phyloP scores from a whole-genome alignment of 2,329 filamentous ascomycete species.

The Dactylellina drechsleri region DNA sequence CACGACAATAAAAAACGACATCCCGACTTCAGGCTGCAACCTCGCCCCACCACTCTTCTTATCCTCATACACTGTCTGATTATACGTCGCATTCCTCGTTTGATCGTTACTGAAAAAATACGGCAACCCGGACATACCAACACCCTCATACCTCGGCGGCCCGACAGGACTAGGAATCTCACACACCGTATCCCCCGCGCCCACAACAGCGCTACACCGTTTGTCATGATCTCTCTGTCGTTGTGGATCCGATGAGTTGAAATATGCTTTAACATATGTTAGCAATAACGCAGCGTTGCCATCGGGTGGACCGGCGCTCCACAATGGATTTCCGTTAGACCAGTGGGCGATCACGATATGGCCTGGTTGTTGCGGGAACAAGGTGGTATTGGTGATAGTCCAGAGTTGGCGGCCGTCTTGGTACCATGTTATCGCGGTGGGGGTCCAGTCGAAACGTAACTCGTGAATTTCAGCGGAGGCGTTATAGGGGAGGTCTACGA shows the following conservation, averaged over 20 bases:
- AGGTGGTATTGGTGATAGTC: constrained; percentile 67
- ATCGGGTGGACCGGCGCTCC: constrained; percentile 76
- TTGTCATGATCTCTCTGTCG: constrained; percentile 62
- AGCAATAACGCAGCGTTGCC: constrained; percentile 72
- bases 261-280: constrained; percentile 80
- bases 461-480: constrained; percentile 76
- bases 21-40: background rate
- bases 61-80: constrained; percentile 47
- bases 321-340: constrained; percentile 78
- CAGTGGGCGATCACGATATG: constrained; percentile 78
- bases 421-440: constrained; percentile 73
- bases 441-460: constrained; percentile 80
- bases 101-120: constrained; percentile 51
- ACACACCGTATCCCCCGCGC: constrained; percentile 63
- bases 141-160: constrained; percentile 57
- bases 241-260: constrained; percentile 72
- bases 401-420: constrained; percentile 71
- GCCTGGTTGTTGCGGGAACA: constrained; percentile 71
- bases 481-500: constrained; percentile 72
- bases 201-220: constrained; percentile 62
- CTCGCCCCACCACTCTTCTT: constrained; percentile 26
- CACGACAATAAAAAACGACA: background rate
- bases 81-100: constrained; percentile 38
- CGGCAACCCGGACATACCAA: constrained; percentile 4
- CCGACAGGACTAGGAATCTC: constrained; percentile 65